Conservation (phyloP, 2,329 filamentous ascomycete species). For the Escovopsis sp. region DNA sequence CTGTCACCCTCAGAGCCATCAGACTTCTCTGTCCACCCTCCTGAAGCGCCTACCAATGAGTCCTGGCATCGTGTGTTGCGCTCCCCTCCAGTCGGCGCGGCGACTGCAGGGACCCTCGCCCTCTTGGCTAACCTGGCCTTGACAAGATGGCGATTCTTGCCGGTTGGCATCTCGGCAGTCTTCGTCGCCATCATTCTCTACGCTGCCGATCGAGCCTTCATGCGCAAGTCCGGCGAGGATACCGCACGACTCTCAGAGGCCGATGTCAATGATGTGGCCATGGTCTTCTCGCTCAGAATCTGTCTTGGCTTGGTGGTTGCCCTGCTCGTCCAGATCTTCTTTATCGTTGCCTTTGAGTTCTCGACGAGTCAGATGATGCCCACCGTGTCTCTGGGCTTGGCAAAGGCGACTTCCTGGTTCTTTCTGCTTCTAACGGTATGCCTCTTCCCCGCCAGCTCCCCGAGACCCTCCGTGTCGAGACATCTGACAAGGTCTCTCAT, state of each 20-base stretch:
- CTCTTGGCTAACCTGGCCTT: constrained; percentile 9
- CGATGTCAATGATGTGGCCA: constrained; percentile 13
- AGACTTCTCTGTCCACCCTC: neutral
- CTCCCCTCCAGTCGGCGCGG: neutral
- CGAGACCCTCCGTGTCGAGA: neutral
- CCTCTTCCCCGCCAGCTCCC: neutral
- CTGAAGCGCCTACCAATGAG: neutral
- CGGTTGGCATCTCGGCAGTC: constrained; percentile 12
- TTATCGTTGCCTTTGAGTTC: constrained; percentile 10
- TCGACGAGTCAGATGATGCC: constrained; percentile 6
- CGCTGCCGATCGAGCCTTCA: constrained; percentile 15
- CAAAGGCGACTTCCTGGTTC: constrained; percentile 22
- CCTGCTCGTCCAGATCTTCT: constrained; percentile 8
- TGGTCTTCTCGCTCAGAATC: constrained; percentile 12
- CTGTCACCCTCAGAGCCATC: neutral
- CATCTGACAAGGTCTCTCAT: too few relatives aligned
- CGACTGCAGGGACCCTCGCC: neutral
- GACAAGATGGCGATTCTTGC: constrained; percentile 13
- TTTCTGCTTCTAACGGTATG: constrained; percentile 19
- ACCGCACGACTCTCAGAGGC: neutral
- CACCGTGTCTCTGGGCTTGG: constrained; percentile 11
- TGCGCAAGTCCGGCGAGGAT: neutral
- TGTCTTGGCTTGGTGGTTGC: constrained; percentile 7
- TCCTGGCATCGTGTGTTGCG: too few relatives aligned
- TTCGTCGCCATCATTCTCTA: constrained; percentile 15